Base-by-base conservation (phyloP, 257 asterid species). In the Mitragyna speciosa region DNA sequence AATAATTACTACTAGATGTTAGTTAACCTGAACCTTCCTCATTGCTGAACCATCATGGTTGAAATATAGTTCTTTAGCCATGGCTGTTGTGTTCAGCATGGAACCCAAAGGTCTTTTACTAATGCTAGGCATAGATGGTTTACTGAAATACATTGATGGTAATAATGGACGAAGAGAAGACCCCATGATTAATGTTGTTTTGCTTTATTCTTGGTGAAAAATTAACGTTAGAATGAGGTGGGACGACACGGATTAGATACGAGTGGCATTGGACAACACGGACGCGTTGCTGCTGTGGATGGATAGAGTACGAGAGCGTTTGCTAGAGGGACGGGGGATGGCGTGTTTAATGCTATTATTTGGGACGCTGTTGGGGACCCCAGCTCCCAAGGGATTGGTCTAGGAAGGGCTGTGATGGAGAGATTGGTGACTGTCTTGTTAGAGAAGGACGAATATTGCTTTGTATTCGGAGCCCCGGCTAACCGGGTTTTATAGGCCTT, bases 361-460 rank as follows among this genome's bases (percentile, higher is more conserved):
- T 96, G 99, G 99, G 99, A 96, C 47, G 99, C 94, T 74, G 98
- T 92, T 58, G 99, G 93, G 83, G 98, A 96, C 87, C 99, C 99
- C 83, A 92, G 89, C 73, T 96, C 77, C 74, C 99, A 96, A 78
- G 99, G 99, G 84, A 76, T 92, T 51, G 97, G 98, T 0, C 73
- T 96, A 71, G 99, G 99, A 12, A 96, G 94, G 86, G 99, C 97
- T 68, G 98, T 92, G 79, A 92, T 96, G 97, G 98, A 96, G 84
- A 82, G 97, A 31, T 75, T 96, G 76, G 86, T 93, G 70, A 75
- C 84, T 47, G 90, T 77, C 73, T 88, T 93, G 93, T 83, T 87
- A 64, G 90, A 86, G 8, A 94, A 89, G 78, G 99, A 86, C 73
- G 0, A 95, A 95, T 61, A 95, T 95, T 61, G 98, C 93, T 0